A percentile compares a stretch with the other conserved stretches of the same genome.
These are phyloP conservation scores for Cryptosporidium sp. DNA, from an alignment of 169 alveolate genomes.

Conservation along the genomic window DNA sequence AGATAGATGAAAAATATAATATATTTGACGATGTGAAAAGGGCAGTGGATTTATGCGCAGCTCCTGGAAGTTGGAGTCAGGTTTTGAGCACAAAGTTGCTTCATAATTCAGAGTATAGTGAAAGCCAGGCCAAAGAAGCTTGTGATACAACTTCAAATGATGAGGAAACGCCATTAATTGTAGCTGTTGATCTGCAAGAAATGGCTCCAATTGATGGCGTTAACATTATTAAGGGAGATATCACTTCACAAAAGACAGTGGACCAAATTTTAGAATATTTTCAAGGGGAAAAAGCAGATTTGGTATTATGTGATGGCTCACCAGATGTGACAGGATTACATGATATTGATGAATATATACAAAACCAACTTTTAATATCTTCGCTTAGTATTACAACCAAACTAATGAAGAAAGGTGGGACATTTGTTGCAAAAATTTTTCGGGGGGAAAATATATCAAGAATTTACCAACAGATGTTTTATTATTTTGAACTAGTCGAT, in stretches of 20 bases:
- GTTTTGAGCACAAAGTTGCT: constrained; percentile 81
- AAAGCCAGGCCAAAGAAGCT: constrained; percentile 21
- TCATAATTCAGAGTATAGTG: constrained; percentile 31
- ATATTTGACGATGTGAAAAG: constrained; percentile 85
- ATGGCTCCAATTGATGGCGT: constrained; percentile 96
- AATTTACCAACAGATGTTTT: constrained; percentile 80
- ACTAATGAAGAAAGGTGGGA: constrained; percentile 92
- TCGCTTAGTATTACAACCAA: constrained; percentile 91
- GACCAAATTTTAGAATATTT: constrained; percentile 83
- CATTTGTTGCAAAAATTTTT: constrained; percentile 95
- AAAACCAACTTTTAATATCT: constrained; percentile 93
- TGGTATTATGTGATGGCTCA: constrained; percentile 98
- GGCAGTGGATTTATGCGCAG: constrained; percentile 98
- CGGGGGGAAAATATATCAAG: constrained; percentile 92
- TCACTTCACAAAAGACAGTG: constrained; percentile 93
- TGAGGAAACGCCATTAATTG: constrained; percentile 85
- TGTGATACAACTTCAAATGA: constrained; percentile 15
- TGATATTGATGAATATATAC: constrained; percentile 88
- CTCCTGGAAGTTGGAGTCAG: constrained; percentile 99
- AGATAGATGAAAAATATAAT: constrained; percentile 93
- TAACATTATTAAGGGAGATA: constrained; percentile 94
- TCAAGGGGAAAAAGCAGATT: constrained; percentile 87
- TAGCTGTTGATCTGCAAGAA: constrained; percentile 96
- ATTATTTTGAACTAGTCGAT: constrained; percentile 84
- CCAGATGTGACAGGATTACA: constrained; percentile 98